Conservation (phyloP, 2,329 filamentous ascomycete genomes). For the Coleophoma eucalyptorum region DNA sequence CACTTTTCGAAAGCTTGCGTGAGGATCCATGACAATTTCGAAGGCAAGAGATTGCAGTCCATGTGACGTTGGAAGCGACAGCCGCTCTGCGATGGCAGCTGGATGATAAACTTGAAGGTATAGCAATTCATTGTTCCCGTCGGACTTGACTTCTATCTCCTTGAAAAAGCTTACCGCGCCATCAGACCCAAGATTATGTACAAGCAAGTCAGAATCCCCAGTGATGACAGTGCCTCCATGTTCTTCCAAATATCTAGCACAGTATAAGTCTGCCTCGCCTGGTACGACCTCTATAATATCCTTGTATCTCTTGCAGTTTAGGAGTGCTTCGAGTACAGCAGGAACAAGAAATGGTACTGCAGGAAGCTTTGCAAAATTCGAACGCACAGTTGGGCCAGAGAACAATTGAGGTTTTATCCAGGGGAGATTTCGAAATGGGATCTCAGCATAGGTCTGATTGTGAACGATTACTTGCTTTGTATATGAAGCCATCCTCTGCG, state of each 20-base stretch:
- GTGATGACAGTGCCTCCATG: conserved; percentile 62
- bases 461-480: conserved; percentile 21
- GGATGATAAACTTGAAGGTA: conserved; percentile 33
- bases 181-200: conserved; percentile 62
- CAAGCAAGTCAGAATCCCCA: conserved; percentile 81
- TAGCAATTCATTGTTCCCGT: conserved; percentile 14
- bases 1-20: conserved; percentile 19
- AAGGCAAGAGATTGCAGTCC: conserved; percentile 34
- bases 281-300: conserved; percentile 58
- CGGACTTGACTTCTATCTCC: conserved; percentile 41
- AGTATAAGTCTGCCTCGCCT: conserved; percentile 82
- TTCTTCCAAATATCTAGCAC: conserved; percentile 59
- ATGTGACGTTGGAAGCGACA: conserved; percentile 34
- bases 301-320: conserved; percentile 36
- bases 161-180: conserved; percentile 66
- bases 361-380: conserved; percentile 28
- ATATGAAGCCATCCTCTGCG: conserved; percentile 15
- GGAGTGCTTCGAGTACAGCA: conserved; percentile 68
- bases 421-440: conserved; percentile 10
- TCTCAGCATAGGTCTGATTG: conserved; percentile 11
- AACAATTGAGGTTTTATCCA: conserved; percentile 18
- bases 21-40: conserved; percentile 21
- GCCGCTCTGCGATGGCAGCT: conserved; percentile 35
- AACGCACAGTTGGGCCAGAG: conserved; percentile 13
- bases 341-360: conserved; percentile 70